phyloP scores from a whole-genome alignment of 176 grass and related monocot genomes.

The Melocanna baccifera region DNA sequence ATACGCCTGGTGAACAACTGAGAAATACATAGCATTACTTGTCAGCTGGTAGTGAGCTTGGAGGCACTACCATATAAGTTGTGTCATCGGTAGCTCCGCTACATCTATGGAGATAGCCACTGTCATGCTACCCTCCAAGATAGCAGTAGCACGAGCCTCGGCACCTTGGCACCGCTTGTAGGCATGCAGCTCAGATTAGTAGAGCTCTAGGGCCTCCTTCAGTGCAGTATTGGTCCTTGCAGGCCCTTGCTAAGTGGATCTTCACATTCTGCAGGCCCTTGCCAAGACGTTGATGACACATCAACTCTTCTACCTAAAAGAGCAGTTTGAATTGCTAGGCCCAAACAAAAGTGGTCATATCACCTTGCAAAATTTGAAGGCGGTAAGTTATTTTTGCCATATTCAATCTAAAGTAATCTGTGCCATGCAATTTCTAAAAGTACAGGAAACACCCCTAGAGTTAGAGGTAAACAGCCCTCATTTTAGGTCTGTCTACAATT shows the following conservation, averaged over 20 bases:
- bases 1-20: too few species aligned
- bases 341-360: conserved; percentile 62
- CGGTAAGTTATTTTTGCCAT: conserved; percentile 34
- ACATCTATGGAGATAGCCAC: too few species aligned
- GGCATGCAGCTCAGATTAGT: too few species aligned
- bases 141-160: too few species aligned
- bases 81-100: too few species aligned
- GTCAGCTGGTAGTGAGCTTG: too few species aligned
- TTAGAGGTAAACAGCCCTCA: conserved; percentile 1
- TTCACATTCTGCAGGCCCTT: conserved; percentile 56
- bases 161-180: too few species aligned
- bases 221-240: too few species aligned
- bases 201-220: too few species aligned
- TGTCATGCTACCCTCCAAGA: too few species aligned
- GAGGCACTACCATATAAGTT: too few species aligned
- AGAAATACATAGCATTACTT: too few species aligned
- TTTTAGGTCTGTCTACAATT: conserved; percentile 9
- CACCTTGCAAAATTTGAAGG: conserved; percentile 63
- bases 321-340: conserved; percentile 55
- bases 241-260: not conserved
- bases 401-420: not conserved
- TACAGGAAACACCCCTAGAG: conserved; percentile 20
- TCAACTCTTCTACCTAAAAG: conserved; percentile 61
- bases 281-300: conserved; percentile 61
- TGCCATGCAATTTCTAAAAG: not conserved